phyloP scores from a whole-genome alignment of 179 eudicot genomes.

The Gypsophila paniculata region DNA sequence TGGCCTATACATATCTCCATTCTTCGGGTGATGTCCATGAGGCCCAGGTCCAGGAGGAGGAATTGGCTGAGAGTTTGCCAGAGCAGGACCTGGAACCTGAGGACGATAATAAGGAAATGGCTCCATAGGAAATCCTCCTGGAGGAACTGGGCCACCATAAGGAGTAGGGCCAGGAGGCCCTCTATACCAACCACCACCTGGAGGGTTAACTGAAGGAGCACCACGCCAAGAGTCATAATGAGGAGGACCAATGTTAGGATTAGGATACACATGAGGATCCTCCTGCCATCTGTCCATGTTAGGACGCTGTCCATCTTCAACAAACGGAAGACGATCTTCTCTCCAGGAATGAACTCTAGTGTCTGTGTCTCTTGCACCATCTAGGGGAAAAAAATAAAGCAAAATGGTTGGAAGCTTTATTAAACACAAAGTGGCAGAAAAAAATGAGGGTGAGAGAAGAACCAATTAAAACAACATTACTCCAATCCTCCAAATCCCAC shows the following conservation, averaged over 20 bases:
- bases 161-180: slow-evolving; percentile 76
- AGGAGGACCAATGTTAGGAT: slow-evolving; percentile 58
- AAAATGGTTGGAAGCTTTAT: not conserved
- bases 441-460: slow-evolving; percentile 2
- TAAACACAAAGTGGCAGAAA: not conserved
- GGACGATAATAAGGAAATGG: slow-evolving; percentile 76
- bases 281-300: slow-evolving; percentile 72
- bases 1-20: slow-evolving; percentile 63
- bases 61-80: slow-evolving; percentile 59
- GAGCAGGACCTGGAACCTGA: slow-evolving; percentile 58
- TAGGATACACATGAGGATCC: slow-evolving; percentile 57
- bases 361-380: slow-evolving; percentile 35
- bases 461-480: too few species aligned
- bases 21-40: slow-evolving; percentile 68
- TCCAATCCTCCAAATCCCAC: too few species aligned
- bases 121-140: slow-evolving; percentile 77
- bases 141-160: slow-evolving; percentile 60
- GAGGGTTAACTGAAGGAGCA: slow-evolving; percentile 59
- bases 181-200: slow-evolving; percentile 74
- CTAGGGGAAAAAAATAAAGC: slow-evolving; percentile 22
- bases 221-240: slow-evolving; percentile 87
- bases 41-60: slow-evolving; percentile 53
- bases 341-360: slow-evolving; percentile 47
- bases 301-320: slow-evolving; percentile 53
- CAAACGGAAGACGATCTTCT: slow-evolving; percentile 47